phyloP scores from a whole-genome alignment of 306 rosid genomes.

The Rosa multiflora region DNA sequence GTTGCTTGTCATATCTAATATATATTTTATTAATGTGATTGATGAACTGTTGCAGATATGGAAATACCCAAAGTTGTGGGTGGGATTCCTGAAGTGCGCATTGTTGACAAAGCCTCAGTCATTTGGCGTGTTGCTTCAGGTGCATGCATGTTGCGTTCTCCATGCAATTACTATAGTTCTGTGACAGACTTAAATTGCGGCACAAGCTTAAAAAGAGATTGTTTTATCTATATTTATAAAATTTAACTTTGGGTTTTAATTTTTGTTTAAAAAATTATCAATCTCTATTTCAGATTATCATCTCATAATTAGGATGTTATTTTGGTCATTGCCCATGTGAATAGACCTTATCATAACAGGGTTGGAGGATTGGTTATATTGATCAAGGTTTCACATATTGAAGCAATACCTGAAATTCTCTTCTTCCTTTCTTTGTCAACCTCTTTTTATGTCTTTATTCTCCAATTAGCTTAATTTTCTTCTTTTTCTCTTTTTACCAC shows the following conservation, averaged over 20 bases:
- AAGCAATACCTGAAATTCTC: not conserved
- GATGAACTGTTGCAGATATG: conserved; percentile 64
- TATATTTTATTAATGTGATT: conserved; percentile 17
- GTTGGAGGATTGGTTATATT: not conserved
- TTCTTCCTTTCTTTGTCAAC: not conserved
- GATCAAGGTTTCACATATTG: not conserved
- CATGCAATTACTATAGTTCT: not conserved
- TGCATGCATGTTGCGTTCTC: conserved; percentile 22
- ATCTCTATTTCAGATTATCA: not conserved
- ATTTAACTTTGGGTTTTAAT: not conserved
- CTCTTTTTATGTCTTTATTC: not conserved
- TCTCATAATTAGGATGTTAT: not conserved
- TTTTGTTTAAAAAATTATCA: not conserved
- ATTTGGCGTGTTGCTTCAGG: conserved; percentile 82
- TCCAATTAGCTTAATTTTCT: not conserved
- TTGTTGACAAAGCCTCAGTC: conserved; percentile 89
- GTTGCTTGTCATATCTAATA: conserved; percentile 22
- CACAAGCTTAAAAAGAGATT: not conserved
- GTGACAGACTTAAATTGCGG: not conserved
- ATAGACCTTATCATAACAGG: not conserved
- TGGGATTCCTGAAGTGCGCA: conserved; percentile 86
- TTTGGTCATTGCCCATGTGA: not conserved
- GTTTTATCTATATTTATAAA: not conserved
- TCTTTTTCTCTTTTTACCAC: not conserved
- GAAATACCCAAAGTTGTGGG: conserved; percentile 97